Percentiles rank a stretch among this genome's conserved stretches.
These are phyloP conservation scores for Chloranthus sessilifolius DNA, from an alignment of 164 flowering plant species.

Conservation along the genomic window DNA sequence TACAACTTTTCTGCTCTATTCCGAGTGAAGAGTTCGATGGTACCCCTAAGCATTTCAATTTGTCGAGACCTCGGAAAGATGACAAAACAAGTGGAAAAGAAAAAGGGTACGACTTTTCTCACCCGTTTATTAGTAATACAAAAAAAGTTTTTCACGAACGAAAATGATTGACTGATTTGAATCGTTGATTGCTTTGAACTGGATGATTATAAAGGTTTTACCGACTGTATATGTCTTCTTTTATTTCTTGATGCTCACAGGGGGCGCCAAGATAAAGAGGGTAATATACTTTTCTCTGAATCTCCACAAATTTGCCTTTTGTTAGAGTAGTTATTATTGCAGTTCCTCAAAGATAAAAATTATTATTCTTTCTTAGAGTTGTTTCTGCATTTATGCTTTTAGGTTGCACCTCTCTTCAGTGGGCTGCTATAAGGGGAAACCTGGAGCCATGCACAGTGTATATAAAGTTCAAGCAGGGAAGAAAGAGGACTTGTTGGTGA, in stretches of 20 bases:
- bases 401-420: constrained; percentile 96
- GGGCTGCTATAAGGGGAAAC: constrained; percentile 95
- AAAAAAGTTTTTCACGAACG: too few species aligned
- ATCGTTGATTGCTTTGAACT: too few species aligned
- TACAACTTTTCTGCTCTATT: too few species aligned
- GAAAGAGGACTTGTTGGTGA: constrained; percentile 76
- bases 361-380: neutral
- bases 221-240: constrained; percentile 85
- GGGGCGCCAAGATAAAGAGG: constrained; percentile 89
- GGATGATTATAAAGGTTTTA: constrained; percentile 97
- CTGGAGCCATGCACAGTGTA: constrained; percentile 89
- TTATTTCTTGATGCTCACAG: constrained; percentile 80
- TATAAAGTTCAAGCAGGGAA: constrained; percentile 92
- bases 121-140: too few species aligned
- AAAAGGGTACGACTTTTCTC: too few species aligned
- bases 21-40: too few species aligned
- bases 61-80: too few species aligned
- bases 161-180: too few species aligned
- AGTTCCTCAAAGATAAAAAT: neutral
- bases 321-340: neutral
- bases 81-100: too few species aligned
- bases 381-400: constrained; percentile 12
- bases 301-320: neutral
- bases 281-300: constrained; percentile 23
- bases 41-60: too few species aligned